Base-by-base conservation (phyloP, 257 asterid genomes). In the Scutellaria galericulata region DNA sequence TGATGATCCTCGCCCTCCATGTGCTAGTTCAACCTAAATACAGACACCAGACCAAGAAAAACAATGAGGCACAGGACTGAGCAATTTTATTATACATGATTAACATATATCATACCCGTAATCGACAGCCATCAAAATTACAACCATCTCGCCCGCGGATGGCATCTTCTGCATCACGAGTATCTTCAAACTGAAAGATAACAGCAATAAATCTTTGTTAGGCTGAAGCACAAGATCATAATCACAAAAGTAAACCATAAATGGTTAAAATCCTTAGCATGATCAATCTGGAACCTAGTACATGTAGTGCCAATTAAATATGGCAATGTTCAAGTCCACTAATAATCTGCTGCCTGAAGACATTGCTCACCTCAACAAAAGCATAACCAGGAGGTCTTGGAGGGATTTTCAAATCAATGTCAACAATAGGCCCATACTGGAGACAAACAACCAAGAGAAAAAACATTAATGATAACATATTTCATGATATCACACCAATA, bases 331-430 rank as follows among this genome's bases (percentile, higher is more conserved):
- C 66, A 52, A 14, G 48, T 53, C 44, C 20, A 58, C 39, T 58
- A 31, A 55, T 48, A 47, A 20, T 59, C 56, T 6, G 7, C 41
- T 9, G 54, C 12, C 40, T 39, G 60, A 47, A 54, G 71, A 11
- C 47, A 61, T 46, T 53, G 41, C 89, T 73, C 80, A 91, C 97
- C 97, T 91, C 96, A 15, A 91, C 95, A 77, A 91, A 91, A 13
- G 93, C 96, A 82, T 86, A 91, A 64, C 93, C 96, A 73, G 97
- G 97, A 51, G 96, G 96, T 53, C 93, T 86, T n/a, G 96, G 89
- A 39, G 96, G 97, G 27, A 87, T 84, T 79, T 91, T 91, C 93
- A 91, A 66, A 77, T 91, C 97, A 63, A 91, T 86, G 2, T 85
- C 89, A 52, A 89, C 86, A 64, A 89, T 86, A 42, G 77, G 85